Conservation (phyloP, 2,329 filamentous ascomycete genomes). For the Arthrobotrys pseudoclavata region DNA sequence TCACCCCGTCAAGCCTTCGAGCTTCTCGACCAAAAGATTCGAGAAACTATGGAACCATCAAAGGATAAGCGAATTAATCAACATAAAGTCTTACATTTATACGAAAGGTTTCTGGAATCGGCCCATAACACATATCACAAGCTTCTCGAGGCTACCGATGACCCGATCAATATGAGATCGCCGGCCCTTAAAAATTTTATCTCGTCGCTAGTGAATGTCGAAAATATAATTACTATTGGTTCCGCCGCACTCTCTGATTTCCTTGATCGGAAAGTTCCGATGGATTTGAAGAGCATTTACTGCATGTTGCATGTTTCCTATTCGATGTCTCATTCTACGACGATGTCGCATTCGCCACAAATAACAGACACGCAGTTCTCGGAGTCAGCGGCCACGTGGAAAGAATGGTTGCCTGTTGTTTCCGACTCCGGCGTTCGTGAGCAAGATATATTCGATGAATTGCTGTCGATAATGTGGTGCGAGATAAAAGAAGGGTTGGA, state of each 20-base stretch:
- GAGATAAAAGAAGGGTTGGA: conserved; percentile 19
- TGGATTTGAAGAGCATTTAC: conserved; percentile 2
- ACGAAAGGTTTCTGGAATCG: background rate
- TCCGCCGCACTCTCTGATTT: conserved; percentile 5
- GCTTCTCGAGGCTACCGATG: background rate
- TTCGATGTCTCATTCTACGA: conserved; percentile 16
- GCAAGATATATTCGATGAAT: conserved; percentile 29
- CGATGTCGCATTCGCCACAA: background rate
- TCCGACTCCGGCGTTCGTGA: conserved; percentile 6
- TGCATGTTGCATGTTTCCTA: conserved; percentile 31
- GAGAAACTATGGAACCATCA: background rate
- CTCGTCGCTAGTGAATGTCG: background rate
- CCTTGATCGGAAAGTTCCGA: background rate
- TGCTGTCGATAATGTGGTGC: conserved; percentile 8
- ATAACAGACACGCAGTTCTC: conserved; percentile 16
- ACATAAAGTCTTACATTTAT: background rate
- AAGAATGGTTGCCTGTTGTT: conserved; percentile 19
- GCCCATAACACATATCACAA: background rate
- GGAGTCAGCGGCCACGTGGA: conserved; percentile 8
- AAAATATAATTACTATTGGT: conserved; percentile 6
- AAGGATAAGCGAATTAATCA: background rate
- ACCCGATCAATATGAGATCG: background rate
- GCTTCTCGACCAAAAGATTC: background rate
- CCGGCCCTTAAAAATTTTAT: conserved; percentile 1
- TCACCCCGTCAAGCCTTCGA: conserved; percentile 1